A percentile compares a stretch with the other conserved stretches of the same genome.
phyloP scores from a whole-genome alignment of 73 alveolate genomes.

The Uronychia binucleata region DNA sequence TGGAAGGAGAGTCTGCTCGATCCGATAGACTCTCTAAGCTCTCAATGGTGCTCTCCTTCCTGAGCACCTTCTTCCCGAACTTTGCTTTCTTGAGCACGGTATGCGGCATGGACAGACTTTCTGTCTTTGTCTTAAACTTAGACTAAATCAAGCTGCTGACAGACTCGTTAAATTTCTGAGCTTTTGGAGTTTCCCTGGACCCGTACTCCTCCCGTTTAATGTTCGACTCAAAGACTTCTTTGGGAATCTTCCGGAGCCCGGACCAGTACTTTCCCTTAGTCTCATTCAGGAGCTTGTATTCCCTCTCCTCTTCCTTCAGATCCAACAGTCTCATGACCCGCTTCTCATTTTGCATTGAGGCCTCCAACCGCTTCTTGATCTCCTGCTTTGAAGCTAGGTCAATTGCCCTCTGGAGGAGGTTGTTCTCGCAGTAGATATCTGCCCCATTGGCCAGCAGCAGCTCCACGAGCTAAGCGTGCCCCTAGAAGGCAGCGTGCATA shows the following conservation, averaged over 20 bases:
- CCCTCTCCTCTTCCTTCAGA: background rate
- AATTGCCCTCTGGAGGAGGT: background rate
- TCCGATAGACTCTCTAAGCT: background rate
- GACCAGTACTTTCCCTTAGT: background rate
- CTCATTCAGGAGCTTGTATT: too few relatives aligned
- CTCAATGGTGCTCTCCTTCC: background rate
- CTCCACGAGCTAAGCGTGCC: background rate
- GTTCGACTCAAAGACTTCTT: too few relatives aligned
- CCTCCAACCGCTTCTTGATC: background rate
- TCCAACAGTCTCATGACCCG: background rate
- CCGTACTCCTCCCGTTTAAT: too few relatives aligned
- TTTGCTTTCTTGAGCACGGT: too few relatives aligned
- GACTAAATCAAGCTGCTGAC: too few relatives aligned
- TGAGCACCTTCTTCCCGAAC: background rate
- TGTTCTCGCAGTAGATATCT: background rate
- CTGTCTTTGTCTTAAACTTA: too few relatives aligned
- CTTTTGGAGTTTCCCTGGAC: too few relatives aligned
- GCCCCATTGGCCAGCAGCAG: background rate
- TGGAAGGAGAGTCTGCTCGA: too few relatives aligned
- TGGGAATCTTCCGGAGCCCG: background rate
- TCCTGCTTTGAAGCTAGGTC: background rate
- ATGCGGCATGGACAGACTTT: too few relatives aligned
- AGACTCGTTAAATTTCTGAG: too few relatives aligned
- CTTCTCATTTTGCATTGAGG: background rate
- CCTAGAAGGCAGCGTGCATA: background rate